Base-by-base conservation (phyloP, 1,139 yeast genomes). In the Geotrichum restrictum region DNA sequence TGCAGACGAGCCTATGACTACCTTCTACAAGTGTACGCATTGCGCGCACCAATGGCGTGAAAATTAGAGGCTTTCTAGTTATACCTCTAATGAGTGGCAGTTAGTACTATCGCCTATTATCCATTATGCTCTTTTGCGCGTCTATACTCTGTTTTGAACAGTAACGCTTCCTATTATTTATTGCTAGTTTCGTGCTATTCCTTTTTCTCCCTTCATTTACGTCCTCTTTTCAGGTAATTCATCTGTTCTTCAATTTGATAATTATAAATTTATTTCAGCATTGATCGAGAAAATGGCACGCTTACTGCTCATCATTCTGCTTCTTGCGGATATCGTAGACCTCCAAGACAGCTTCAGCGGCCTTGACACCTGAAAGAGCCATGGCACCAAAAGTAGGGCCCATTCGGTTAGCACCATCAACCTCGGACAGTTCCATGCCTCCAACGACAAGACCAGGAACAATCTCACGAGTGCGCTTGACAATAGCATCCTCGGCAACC, bases 21-120 rank as follows among this genome's bases (percentile, higher is more conserved):
- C 98, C 2, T 93, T 93, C 68, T 88, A 87, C 70, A 88, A 73
- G 70, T 93, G 98, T 74, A 89, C 88, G 45, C 84, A 81, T 59
- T 93, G 98, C 74, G 88, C 89, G 43, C 81, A 89, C 68, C 95
- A 93, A 70, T 93, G 98, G 98, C 85, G 96, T 73, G 98, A 93
- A 66, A 93, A 93, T 64, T 93, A 70, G 53, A 10, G n/a, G n/a
- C n/a, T n/a, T n/a, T n/a, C n/a, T n/a, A n/a, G n/a, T n/a, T n/a
- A n/a, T n/a, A n/a, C n/a, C n/a, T n/a, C n/a, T n/a, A n/a, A n/a
- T n/a, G n/a, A n/a, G n/a, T n/a, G n/a, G n/a, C n/a, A n/a, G n/a
- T n/a, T n/a, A n/a, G n/a, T n/a, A n/a, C n/a, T n/a, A n/a, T n/a
- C n/a, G n/a, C n/a, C n/a, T n/a, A n/a, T n/a, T n/a, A n/a, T n/a